Percentiles rank a stretch among this genome's conserved stretches.
Conservation (phyloP, 805 yeast species). For the Spathaspora girioi region DNA sequence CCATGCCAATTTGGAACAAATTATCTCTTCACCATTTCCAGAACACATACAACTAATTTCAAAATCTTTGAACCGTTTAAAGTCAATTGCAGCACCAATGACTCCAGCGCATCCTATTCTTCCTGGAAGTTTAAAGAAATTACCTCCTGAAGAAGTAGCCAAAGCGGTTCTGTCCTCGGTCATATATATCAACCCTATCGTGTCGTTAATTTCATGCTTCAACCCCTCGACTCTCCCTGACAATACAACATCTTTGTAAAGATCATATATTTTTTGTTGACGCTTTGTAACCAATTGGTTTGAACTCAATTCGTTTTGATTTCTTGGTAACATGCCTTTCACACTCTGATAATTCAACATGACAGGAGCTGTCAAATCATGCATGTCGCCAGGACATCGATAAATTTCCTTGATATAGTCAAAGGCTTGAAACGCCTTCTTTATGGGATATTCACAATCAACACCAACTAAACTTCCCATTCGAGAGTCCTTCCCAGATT, state of each 20-base stretch:
- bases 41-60: constrained; percentile 41
- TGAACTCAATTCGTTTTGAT: background rate
- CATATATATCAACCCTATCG: constrained; percentile 39
- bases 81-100: constrained; percentile 43
- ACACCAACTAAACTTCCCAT: constrained; percentile 16
- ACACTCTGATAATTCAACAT: constrained; percentile 16
- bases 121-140: constrained; percentile 45
- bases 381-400: background rate
- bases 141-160: constrained; percentile 54
- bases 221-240: background rate
- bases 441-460: constrained; percentile 24
- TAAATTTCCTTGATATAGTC: constrained; percentile 20
- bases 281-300: constrained; percentile 3
- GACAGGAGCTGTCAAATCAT: constrained; percentile 35
- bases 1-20: constrained; percentile 40
- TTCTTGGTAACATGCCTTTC: background rate
- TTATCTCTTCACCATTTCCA: constrained; percentile 57
- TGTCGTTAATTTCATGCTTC: constrained; percentile 31
- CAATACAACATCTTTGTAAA: constrained; percentile 7
- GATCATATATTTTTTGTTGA: constrained; percentile 6
- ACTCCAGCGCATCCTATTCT: constrained; percentile 54
- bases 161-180: constrained; percentile 10
- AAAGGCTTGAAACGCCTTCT: constrained; percentile 20
- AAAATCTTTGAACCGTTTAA: constrained; percentile 10
- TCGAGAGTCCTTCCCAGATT: constrained; percentile 5